phyloP scores from a whole-genome alignment of 169 alveolate species.

The Eimeria sp. region DNA sequence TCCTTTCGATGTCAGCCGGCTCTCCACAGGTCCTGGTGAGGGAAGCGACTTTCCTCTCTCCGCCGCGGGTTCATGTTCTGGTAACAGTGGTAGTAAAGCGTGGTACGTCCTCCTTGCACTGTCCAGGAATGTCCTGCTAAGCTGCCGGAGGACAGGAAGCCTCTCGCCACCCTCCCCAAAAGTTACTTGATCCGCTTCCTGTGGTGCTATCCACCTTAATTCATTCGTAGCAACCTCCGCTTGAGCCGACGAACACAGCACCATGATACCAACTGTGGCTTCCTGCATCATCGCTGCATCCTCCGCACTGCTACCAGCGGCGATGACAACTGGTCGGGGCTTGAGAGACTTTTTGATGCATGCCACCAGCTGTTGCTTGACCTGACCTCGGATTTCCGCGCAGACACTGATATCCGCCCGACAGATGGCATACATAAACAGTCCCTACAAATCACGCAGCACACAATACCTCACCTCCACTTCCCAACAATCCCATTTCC shows the following conservation, averaged over 20 bases:
- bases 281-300: constrained; percentile 76
- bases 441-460: constrained; percentile 30
- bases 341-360: constrained; percentile 57
- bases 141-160: constrained; percentile 13
- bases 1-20: constrained; percentile 16
- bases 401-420: constrained; percentile 68
- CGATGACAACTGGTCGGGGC: constrained; percentile 68
- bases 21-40: neutral
- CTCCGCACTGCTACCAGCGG: constrained; percentile 69
- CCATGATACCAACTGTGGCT: constrained; percentile 54
- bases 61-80: constrained; percentile 41
- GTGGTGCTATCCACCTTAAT: neutral
- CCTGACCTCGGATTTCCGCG: constrained; percentile 60
- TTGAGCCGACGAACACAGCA: constrained; percentile 15
- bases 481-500: neutral
- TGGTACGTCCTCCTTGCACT: constrained; percentile 24
- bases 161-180: constrained; percentile 2
- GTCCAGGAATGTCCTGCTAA: constrained; percentile 1
- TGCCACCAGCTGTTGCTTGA: constrained; percentile 65
- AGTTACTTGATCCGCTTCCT: neutral
- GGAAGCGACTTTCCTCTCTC: constrained; percentile 45
- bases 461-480: neutral
- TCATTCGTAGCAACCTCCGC: neutral
- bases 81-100: constrained; percentile 16
- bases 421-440: constrained; percentile 44